Evolutionary conservation across 1,284 basidiomycete species (phyloP), one percentile per base, ranked within the genome.

Genomic region (Naganishia albida): DNA sequence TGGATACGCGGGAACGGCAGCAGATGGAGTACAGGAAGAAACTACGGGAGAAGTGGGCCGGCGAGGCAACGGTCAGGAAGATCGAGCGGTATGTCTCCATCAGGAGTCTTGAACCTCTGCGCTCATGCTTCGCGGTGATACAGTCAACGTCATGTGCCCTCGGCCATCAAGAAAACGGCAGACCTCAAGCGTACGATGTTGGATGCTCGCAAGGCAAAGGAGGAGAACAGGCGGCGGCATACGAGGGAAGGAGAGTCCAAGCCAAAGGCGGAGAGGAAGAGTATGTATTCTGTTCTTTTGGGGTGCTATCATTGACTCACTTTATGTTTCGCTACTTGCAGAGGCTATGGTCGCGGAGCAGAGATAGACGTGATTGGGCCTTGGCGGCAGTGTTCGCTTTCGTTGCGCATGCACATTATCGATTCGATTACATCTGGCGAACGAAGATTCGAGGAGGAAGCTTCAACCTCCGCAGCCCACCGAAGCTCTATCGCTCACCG

Each of bases 101-200:
- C 26, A 28, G 25, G 15, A 10, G 34, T 44, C 18, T 25, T 7
- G 28, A 15, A 25, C 48, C 20, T 28, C 25, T 38, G 39, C 10
- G 15, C 56, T 48, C 13, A 12, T n/a, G 16, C 28, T 43, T 16
- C 30, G 16, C 23, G n/a, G 18, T 40, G 20, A n/a, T 18, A 16
- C 70, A 91, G 90, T 73, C 87, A 85, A 68, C 86, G 94, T 26
- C 91, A 94, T 77, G 80, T 98, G 48, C 96, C 96, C 23, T 91
- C 90, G 75, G 85, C 91, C 30, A 90, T 99, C 52, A 87, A 95
- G 80, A 88, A 91, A 73, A 90, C 94, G 0, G 82, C 85, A 63
- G 87, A 88, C 76, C 87, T 97, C 80, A 94, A 97, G 80, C 84
- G 86, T 67, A 93, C 91, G 49, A 97, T 99, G 94, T 80, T 95